Percentiles rank a stretch among this genome's conserved stretches.
phyloP scores from a whole-genome alignment of 2,329 filamentous ascomycete genomes.

The Talaromyces marneffei region DNA sequence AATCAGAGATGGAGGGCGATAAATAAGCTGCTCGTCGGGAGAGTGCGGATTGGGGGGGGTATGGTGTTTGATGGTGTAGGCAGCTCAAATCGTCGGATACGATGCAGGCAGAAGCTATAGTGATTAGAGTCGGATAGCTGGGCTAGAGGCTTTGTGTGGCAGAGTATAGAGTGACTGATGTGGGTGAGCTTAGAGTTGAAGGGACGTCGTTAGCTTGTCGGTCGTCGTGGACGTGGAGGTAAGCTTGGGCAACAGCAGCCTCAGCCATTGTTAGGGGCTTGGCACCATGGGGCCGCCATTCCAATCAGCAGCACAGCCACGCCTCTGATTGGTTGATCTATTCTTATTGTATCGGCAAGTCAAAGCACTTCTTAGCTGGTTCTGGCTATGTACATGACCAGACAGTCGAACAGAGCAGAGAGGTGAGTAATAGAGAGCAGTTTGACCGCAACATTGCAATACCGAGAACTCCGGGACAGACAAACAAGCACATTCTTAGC shows the following conservation, averaged over 20 bases:
- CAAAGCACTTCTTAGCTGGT: no score
- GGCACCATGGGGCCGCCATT: background rate
- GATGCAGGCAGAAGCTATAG: background rate
- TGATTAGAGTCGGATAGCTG: background rate
- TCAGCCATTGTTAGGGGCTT: background rate
- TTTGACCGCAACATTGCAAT: background rate
- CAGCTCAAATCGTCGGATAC: background rate
- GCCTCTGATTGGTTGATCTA: background rate
- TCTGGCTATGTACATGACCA: background rate
- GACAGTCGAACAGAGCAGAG: background rate
- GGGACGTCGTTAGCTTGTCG: background rate
- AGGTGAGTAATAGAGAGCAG: background rate
- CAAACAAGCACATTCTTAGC: background rate
- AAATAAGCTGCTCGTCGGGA: background rate
- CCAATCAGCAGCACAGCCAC: constrained; percentile 4
- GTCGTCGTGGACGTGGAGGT: background rate
- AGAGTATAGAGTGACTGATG: background rate
- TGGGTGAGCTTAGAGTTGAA: background rate
- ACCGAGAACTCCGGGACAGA: background rate
- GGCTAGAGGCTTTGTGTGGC: background rate
- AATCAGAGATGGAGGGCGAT: background rate
- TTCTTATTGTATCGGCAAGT: no score
- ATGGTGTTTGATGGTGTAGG: background rate
- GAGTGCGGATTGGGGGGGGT: background rate
- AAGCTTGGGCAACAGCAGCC: background rate